Evolutionary conservation across 139 green algal genomes (phyloP).

Genomic region (Trebouxia sp.): DNA sequence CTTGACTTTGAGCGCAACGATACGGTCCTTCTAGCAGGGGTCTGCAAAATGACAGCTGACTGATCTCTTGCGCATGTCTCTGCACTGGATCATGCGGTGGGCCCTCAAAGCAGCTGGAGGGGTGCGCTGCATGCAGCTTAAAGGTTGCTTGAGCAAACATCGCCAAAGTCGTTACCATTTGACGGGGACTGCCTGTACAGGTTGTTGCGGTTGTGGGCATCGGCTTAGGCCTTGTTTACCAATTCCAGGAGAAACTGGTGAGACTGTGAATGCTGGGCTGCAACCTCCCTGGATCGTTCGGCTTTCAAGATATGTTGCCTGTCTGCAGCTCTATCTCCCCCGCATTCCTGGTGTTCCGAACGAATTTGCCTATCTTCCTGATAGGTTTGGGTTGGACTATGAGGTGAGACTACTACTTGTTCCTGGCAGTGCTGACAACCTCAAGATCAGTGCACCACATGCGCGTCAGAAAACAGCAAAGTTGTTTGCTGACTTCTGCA

Average conservation of each 20-base stretch:
- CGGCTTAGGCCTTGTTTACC: constrained; percentile 67
- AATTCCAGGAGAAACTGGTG: constrained; percentile 82
- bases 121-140: neutral
- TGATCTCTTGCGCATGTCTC: neutral
- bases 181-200: no score
- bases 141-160: no score
- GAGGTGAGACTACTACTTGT: constrained; percentile 45
- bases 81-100: constrained; percentile 3
- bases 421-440: neutral
- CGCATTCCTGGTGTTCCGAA: constrained; percentile 69
- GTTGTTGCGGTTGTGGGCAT: constrained; percentile 51
- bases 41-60: no score
- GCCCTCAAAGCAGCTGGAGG: neutral
- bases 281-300: no score
- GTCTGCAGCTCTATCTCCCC: constrained; percentile 75
- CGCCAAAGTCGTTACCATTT: no score
- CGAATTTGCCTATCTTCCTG: constrained; percentile 54
- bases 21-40: no score
- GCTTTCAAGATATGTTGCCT: neutral
- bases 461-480: no score
- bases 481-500: no score
- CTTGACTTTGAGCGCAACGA: no score
- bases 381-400: constrained; percentile 59
- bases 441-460: no score
- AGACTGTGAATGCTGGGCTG: constrained; percentile 30